Evolutionary conservation across 2,329 filamentous ascomycete genomes (phyloP).

Genomic region (Trichophyton benhamiae): DNA sequence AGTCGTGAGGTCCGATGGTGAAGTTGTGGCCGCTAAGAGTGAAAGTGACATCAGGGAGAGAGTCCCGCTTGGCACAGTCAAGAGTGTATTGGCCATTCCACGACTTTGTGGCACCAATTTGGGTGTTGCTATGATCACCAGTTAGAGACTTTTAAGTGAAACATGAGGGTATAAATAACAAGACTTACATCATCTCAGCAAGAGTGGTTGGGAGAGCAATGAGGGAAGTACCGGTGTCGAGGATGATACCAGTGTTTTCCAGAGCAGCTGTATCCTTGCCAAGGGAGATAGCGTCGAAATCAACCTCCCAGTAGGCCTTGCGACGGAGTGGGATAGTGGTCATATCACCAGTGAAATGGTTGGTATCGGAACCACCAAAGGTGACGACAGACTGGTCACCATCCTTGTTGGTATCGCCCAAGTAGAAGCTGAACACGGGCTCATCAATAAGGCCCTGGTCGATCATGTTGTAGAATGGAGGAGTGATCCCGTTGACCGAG

Average conservation of each 20-base stretch:
- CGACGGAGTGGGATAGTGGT: constrained; percentile 88
- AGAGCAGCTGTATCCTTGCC: constrained; percentile 77
- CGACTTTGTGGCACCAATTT: constrained; percentile 96
- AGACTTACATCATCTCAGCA: constrained; percentile 70
- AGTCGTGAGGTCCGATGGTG: constrained; percentile 76
- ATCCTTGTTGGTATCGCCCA: constrained; percentile 59
- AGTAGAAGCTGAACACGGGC: constrained; percentile 92
- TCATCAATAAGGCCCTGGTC: constrained; percentile 82
- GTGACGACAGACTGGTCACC: constrained; percentile 70
- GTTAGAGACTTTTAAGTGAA: not conserved
- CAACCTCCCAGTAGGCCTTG: constrained; percentile 99
- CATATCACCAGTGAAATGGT: constrained; percentile 73
- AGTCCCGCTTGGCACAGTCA: constrained; percentile 72
- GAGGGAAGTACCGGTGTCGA: constrained; percentile 96
- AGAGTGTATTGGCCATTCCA: constrained; percentile 95
- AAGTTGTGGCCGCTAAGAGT: constrained; percentile 86
- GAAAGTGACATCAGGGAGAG: constrained; percentile 83
- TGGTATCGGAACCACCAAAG: constrained; percentile 78
- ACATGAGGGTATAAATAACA: not conserved
- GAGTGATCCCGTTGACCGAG: constrained; percentile 89
- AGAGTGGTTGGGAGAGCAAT: constrained; percentile 85
- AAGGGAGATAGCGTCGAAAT: constrained; percentile 82
- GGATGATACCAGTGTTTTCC: constrained; percentile 87
- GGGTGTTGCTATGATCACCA: constrained; percentile 53
- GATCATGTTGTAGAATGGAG: constrained; percentile 93